Evolutionary conservation across 83 land plant species (phyloP).

Genomic region (Picea abies): DNA sequence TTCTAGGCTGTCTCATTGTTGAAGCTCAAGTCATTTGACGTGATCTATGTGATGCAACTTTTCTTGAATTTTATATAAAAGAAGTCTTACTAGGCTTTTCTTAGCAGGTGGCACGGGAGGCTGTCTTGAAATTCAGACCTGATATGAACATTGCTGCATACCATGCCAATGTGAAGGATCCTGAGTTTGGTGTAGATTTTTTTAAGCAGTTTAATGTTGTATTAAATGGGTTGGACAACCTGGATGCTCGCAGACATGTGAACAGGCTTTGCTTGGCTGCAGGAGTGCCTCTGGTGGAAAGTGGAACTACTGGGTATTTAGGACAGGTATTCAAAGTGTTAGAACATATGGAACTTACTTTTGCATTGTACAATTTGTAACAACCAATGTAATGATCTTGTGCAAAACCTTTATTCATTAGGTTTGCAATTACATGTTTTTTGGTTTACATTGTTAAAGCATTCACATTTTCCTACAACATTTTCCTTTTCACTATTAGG

Average conservation of each 20-base stretch:
- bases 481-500: background rate
- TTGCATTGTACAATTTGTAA: background rate
- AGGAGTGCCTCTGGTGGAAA: constrained; percentile 95
- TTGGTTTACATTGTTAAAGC: background rate
- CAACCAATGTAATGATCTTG: background rate
- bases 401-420: background rate
- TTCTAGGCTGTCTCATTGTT: background rate
- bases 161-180: constrained; percentile 95
- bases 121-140: constrained; percentile 94
- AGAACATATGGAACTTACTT: background rate
- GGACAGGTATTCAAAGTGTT: constrained; percentile 79
- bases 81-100: background rate
- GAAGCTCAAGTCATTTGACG: background rate
- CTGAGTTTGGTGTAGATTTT: constrained; percentile 87
- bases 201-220: constrained; percentile 96
- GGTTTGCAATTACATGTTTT: background rate
- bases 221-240: constrained; percentile 95
- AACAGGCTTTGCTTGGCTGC: constrained; percentile 99
- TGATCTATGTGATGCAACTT: background rate
- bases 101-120: constrained; percentile 97
- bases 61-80: background rate
- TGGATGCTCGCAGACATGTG: constrained; percentile 99
- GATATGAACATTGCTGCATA: constrained; percentile 81
- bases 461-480: background rate
- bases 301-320: constrained; percentile 98